Evolutionary conservation across 1,284 basidiomycete genomes (phyloP).

Genomic region (Flammula alnicola): DNA sequence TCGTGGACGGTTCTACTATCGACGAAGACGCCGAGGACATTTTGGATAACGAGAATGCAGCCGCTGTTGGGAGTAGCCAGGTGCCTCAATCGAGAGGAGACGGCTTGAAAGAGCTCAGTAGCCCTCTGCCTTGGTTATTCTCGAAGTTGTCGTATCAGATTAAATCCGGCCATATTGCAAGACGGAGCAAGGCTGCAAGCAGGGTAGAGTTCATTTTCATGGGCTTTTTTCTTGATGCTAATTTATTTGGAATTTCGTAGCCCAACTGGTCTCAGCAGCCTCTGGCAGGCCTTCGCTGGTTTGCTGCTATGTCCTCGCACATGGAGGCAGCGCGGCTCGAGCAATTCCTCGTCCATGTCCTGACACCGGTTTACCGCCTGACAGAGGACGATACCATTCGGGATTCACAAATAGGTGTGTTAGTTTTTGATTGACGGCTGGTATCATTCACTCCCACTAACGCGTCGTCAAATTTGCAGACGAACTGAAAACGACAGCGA

Average conservation of each 20-base stretch:
- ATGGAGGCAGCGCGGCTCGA: slow-evolving; percentile 65
- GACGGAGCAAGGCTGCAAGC: slow-evolving; percentile 56
- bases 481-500: slow-evolving; percentile 81
- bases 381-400: slow-evolving; percentile 84
- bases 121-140: slow-evolving; percentile 91
- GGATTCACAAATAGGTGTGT: slow-evolving; percentile 80
- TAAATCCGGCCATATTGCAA: slow-evolving; percentile 71
- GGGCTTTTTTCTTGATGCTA: slow-evolving; percentile 5
- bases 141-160: slow-evolving; percentile 92
- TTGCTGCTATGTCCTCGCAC: slow-evolving; percentile 85
- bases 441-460: slow-evolving; percentile 9
- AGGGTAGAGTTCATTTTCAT: slow-evolving; percentile 42
- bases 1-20: slow-evolving; percentile 31
- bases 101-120: slow-evolving; percentile 40
- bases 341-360: slow-evolving; percentile 80
- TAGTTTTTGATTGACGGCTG: background rate
- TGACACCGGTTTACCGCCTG: slow-evolving; percentile 88
- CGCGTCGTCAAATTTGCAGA: slow-evolving; percentile 55
- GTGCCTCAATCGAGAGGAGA: slow-evolving; percentile 33
- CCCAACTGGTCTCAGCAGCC: slow-evolving; percentile 80
- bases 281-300: slow-evolving; percentile 86
- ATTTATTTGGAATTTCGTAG: slow-evolving; percentile 26
- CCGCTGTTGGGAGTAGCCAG: slow-evolving; percentile 27
- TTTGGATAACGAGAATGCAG: slow-evolving; percentile 33
- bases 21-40: slow-evolving; percentile 41